These are phyloP conservation scores for Xylariaceae sp. DNA, from an alignment of 2,329 filamentous ascomycete genomes.

Conservation along the genomic window DNA sequence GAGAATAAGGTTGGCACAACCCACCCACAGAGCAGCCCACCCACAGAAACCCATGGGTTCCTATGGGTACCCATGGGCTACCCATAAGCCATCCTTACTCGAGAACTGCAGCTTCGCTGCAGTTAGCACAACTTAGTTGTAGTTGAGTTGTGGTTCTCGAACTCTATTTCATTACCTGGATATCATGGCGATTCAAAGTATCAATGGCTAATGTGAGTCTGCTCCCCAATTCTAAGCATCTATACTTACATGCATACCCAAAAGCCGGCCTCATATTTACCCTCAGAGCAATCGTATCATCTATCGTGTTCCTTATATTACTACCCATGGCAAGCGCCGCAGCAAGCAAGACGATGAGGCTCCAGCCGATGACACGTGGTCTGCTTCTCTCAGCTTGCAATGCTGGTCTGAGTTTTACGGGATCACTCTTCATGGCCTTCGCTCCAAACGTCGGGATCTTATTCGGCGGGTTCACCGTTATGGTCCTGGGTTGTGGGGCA, in stretches of 20 bases:
- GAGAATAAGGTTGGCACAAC: too few relatives aligned
- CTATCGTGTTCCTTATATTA: constrained; percentile 7
- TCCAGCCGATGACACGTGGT: constrained; percentile 1
- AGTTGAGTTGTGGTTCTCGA: too few relatives aligned
- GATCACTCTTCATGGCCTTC: constrained; percentile 4
- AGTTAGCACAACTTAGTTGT: too few relatives aligned
- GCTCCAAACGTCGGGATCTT: constrained; percentile 3
- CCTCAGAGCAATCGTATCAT: constrained; percentile 8
- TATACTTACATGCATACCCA: not conserved
- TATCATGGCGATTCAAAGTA: constrained; percentile 13
- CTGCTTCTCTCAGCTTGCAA: constrained; percentile 5
- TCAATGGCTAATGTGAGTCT: constrained; percentile 7
- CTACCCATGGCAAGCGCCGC: constrained; percentile 8
- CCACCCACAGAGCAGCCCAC: too few relatives aligned
- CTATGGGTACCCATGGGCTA: too few relatives aligned
- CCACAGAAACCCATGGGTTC: too few relatives aligned
- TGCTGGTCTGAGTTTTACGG: constrained; percentile 2
- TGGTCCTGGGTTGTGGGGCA: constrained; percentile 9
- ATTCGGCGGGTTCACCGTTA: constrained; percentile 4
- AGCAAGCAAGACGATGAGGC: not conserved
- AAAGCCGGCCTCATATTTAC: constrained; percentile 11
- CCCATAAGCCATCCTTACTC: too few relatives aligned
- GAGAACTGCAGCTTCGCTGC: too few relatives aligned
- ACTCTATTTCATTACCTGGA: constrained; percentile 13
- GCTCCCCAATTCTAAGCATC: not conserved